Percentiles rank a stretch among this genome's conserved stretches.
Evolutionary conservation across 1,139 yeast genomes (phyloP).

Genomic region (Candida dubliniensis): DNA sequence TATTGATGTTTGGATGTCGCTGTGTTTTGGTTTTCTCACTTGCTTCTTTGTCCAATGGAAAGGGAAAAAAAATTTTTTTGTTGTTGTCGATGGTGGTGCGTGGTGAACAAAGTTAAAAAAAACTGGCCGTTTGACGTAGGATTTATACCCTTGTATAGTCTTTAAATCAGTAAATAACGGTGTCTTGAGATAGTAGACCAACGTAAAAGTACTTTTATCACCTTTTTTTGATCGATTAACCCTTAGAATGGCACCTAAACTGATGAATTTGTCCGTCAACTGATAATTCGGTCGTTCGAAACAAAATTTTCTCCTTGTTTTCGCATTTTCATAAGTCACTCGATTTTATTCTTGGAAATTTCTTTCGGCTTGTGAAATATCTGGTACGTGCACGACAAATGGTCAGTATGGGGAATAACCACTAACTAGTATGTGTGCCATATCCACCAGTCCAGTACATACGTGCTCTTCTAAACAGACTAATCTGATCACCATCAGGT

Average conservation of each 20-base stretch:
- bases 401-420: neutral
- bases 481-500: too few species aligned
- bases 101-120: neutral
- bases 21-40: neutral
- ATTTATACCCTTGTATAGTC: too few species aligned
- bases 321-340: neutral
- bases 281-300: neutral
- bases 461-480: too few species aligned
- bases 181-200: neutral
- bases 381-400: neutral
- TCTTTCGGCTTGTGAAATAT: neutral
- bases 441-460: too few species aligned
- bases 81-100: neutral
- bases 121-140: neutral
- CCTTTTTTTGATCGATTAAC: neutral
- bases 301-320: neutral
- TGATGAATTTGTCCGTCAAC: neutral
- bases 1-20: constrained; percentile 8
- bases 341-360: neutral
- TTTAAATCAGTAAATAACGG: too few species aligned
- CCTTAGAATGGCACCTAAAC: neutral
- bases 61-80: neutral
- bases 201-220: neutral
- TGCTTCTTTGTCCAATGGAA: neutral
- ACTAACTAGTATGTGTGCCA: too few species aligned